Conservation (phyloP, 805 yeast species). For the Saccharomyces jurei region DNA sequence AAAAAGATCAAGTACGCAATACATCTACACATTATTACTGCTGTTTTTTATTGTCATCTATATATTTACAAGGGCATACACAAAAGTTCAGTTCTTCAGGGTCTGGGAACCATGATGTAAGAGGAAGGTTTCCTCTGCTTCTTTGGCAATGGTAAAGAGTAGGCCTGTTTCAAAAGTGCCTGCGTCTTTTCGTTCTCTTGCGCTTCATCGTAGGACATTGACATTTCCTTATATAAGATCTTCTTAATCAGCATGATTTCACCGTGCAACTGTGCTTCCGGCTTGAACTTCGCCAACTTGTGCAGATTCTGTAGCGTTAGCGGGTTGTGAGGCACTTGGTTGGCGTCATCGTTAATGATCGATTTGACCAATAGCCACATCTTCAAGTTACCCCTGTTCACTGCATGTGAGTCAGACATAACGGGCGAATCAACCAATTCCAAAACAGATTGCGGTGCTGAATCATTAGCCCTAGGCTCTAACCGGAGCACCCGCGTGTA, state of each 20-base stretch:
- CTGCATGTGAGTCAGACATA: conserved; percentile 5
- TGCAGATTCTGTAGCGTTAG: conserved; percentile 20
- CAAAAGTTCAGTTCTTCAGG: neutral
- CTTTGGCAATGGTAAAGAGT: neutral
- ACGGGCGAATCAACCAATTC: conserved; percentile 71
- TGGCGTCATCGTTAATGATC: conserved; percentile 17
- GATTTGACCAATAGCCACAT: conserved; percentile 24
- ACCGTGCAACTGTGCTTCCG: conserved; percentile 9
- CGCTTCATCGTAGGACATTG: neutral
- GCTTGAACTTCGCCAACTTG: conserved; percentile 15
- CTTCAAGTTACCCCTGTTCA: conserved; percentile 25
- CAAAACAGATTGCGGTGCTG: conserved; percentile 79
- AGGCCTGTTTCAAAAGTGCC: neutral
- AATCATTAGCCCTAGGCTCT: conserved; percentile 83
- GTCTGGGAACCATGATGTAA: neutral
- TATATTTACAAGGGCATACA: neutral
- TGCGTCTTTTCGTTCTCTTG: neutral
- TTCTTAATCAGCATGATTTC: neutral
- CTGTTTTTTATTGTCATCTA: neutral
- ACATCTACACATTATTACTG: neutral
- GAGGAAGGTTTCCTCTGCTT: neutral
- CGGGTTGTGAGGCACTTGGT: conserved; percentile 12
- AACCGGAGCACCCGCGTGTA: conserved; percentile 77
- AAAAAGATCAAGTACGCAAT: neutral
- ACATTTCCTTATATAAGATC: neutral